Evolutionary conservation across 2,329 filamentous ascomycete genomes (phyloP).

Genomic region (Sporothrix mexicana): DNA sequence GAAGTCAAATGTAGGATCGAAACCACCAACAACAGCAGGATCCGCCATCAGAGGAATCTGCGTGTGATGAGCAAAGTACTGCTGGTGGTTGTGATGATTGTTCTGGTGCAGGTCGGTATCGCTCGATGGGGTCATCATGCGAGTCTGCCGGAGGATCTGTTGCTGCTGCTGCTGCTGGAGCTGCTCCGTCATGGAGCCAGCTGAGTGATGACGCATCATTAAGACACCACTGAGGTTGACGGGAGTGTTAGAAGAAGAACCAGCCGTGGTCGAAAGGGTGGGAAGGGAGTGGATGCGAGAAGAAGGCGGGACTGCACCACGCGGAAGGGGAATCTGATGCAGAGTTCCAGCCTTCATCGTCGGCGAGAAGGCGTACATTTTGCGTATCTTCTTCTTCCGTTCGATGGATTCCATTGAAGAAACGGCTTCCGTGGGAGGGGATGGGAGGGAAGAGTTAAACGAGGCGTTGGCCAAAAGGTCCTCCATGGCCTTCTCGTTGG

Average conservation of each 20-base stretch:
- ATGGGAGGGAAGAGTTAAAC: constrained; percentile 39
- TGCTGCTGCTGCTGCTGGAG: constrained; percentile 26
- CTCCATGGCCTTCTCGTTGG: constrained; percentile 47
- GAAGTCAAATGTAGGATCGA: constrained; percentile 40
- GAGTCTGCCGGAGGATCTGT: constrained; percentile 35
- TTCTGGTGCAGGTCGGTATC: constrained; percentile 52
- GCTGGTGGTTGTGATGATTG: not conserved
- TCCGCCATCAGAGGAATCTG: constrained; percentile 8
- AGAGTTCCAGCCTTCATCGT: constrained; percentile 45
- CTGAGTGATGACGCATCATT: constrained; percentile 30
- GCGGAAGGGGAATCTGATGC: constrained; percentile 10
- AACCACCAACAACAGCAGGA: constrained; percentile 39
- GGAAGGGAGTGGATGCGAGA: constrained; percentile 9
- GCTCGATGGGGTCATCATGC: constrained; percentile 61
- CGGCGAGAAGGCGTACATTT: constrained; percentile 20
- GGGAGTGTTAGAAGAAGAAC: not conserved
- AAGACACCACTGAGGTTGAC: not conserved
- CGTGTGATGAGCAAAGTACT: not conserved
- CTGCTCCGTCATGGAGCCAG: constrained; percentile 41
- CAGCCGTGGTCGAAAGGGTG: not conserved
- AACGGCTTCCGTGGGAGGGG: constrained; percentile 37
- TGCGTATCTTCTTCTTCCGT: constrained; percentile 12
- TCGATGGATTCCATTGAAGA: constrained; percentile 13
- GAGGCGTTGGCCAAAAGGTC: constrained; percentile 44
- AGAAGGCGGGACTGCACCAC: not conserved